A percentile compares a stretch with the other conserved stretches of the same genome.
Conservation (phyloP, 371 early-diverging fungal genomes). For the Dinochytrium kinnereticum region DNA sequence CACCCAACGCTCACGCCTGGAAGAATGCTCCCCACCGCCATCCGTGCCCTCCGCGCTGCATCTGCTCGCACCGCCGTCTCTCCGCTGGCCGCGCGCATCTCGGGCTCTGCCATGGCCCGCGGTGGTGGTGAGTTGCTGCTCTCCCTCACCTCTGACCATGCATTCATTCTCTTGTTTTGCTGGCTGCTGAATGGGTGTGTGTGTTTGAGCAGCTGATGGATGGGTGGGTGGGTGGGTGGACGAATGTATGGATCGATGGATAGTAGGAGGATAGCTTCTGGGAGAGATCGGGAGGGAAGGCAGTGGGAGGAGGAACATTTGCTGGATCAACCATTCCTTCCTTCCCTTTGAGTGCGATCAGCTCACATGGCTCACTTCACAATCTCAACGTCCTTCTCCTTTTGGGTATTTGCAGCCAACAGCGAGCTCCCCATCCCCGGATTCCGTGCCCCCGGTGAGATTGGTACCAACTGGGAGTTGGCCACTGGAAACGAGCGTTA, state of each 20-base stretch:
- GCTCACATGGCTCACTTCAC: no score
- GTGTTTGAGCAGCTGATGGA: not conserved
- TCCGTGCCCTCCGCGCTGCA: not conserved
- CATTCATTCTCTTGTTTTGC: not conserved
- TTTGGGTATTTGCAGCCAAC: not conserved
- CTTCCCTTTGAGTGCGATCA: no score
- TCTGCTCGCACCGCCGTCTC: not conserved
- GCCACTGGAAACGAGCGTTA: constrained; percentile 91
- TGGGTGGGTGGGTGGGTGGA: not conserved
- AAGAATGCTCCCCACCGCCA: not conserved
- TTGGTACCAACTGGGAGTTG: constrained; percentile 90
- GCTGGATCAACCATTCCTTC: no score
- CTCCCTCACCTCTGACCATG: not conserved
- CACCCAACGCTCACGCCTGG: not conserved
- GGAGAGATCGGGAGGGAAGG: not conserved
- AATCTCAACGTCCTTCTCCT: no score
- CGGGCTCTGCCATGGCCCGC: not conserved
- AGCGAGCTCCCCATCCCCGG: constrained; percentile 46
- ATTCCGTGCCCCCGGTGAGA: constrained; percentile 48
- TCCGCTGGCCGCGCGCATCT: not conserved
- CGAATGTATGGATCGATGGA: not conserved
- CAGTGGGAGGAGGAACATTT: not conserved
- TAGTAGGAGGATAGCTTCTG: not conserved
- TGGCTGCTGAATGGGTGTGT: not conserved
- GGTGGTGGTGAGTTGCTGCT: not conserved